phyloP scores from a whole-genome alignment of 225 moss, liverwort and hornwort species.

The Anthoceros angustus region DNA sequence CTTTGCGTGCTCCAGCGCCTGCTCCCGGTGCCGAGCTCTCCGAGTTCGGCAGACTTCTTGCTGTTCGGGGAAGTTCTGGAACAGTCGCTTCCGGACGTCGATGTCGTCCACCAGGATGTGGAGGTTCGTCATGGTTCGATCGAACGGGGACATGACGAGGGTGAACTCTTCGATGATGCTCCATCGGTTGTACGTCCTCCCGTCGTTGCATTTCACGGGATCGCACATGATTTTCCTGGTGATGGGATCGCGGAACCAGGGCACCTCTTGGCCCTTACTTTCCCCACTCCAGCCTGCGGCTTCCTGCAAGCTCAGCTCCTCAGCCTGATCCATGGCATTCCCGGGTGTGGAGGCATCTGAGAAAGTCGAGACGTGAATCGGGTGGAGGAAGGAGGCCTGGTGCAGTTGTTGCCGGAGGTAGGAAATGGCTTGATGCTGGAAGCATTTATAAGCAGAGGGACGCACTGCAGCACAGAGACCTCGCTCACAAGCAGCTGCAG shows the following conservation, averaged over 20 bases:
- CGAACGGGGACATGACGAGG: neutral
- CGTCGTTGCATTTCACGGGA: neutral
- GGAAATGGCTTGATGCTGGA: no score
- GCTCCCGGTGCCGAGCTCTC: neutral
- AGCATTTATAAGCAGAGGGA: no score
- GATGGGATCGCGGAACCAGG: neutral
- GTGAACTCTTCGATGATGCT: neutral
- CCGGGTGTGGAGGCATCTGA: no score
- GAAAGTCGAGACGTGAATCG: no score
- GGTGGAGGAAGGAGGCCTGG: no score
- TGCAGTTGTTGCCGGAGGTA: no score
- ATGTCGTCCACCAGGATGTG: neutral
- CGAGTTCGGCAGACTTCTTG: neutral
- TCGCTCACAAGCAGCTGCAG: no score
- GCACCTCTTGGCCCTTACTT: no score
- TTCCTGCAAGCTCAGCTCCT: no score
- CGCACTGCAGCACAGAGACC: no score
- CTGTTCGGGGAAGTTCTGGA: neutral
- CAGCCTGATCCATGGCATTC: no score
- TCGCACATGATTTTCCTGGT: neutral
- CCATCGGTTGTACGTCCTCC: neutral
- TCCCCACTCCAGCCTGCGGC: no score
- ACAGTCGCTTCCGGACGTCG: neutral
- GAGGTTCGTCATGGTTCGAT: neutral
- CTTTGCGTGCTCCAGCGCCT: neutral